phyloP scores from a whole-genome alignment of 2,329 filamentous ascomycete species.

The Alternaria ventricosa region DNA sequence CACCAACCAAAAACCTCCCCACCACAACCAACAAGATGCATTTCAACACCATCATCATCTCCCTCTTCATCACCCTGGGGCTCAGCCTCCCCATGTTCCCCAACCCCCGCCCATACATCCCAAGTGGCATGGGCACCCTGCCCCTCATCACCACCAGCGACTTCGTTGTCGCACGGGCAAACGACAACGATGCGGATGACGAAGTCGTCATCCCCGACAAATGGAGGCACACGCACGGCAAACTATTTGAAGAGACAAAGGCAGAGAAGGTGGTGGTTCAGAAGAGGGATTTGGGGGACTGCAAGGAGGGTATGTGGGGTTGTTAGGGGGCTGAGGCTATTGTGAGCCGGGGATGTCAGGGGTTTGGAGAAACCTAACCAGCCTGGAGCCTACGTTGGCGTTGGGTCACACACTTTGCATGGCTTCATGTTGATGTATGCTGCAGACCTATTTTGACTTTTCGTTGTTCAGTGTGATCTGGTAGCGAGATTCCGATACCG shows the following conservation, averaged over 20 bases:
- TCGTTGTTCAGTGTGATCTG: neutral
- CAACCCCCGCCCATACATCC: neutral
- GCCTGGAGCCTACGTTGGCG: neutral
- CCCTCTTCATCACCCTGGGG: neutral
- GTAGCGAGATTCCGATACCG: neutral
- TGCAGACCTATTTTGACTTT: neutral
- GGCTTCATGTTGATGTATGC: neutral
- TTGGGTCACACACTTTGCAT: neutral
- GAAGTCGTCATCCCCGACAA: neutral
- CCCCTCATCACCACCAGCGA: neutral
- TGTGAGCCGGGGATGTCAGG: neutral
- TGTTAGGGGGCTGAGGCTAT: neutral
- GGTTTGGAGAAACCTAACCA: neutral
- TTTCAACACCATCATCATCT: neutral
- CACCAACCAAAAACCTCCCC: neutral
- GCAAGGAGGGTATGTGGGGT: neutral
- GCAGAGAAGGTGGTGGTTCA: neutral
- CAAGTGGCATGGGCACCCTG: neutral
- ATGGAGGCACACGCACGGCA: neutral
- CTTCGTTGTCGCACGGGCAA: neutral
- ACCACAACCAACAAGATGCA: neutral
- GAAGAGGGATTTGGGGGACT: neutral
- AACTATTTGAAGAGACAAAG: neutral
- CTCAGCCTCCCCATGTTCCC: neutral
- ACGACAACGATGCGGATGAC: neutral